Evolutionary conservation across 805 yeast genomes (phyloP), one percentile per base, ranked within the genome.

Genomic region (Kluyveromyces dobzhanskii): DNA sequence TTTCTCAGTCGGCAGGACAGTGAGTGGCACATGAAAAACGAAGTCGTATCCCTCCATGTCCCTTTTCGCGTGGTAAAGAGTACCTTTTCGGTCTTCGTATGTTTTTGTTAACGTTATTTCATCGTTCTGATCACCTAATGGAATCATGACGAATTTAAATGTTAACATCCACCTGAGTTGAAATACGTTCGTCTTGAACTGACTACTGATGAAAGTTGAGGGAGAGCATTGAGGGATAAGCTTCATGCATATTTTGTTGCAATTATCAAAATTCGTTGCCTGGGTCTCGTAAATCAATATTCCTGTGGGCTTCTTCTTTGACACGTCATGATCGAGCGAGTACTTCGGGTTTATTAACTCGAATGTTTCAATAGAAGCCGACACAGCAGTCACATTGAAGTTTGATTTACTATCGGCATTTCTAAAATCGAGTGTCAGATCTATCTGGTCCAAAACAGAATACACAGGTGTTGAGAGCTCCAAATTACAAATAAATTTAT

Each of bases 361-460:
- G 17, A 60, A 43, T 1, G 60, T 44, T 39, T 67, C 66, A 13
- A 69, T 43, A 0, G 62, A 43, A 1, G 59, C 50, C 1, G 66
- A 45, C 0, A 65, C 48, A 0, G 70, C 71, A 6, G 66, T 66
- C 3, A 73, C 57, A 41, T 65, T 70, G 10, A 36, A 43, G 10
- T 23, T 35, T 26, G 40, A 45, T 2, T 64, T 55, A 10, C 56
- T 34, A 11, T 31, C 37, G 4, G 38, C 46, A 17, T 18, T 34
- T 5, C 54, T 44, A 16, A 69, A 64, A 44, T 58, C 66, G 30
- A 67, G 49, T 14, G 48, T 51, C 6, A 72, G 44, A 16, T 65
- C 62, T 7, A 77, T 59, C 13, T 65, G 64, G 31, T 73, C 78
- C 2, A 76, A 71, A 3, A 66, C 56, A 14, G 70, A 62, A 43